Evolutionary conservation across 495 filamentous ascomycete species (phyloP).

Genomic region (Penicillium fimorum): DNA sequence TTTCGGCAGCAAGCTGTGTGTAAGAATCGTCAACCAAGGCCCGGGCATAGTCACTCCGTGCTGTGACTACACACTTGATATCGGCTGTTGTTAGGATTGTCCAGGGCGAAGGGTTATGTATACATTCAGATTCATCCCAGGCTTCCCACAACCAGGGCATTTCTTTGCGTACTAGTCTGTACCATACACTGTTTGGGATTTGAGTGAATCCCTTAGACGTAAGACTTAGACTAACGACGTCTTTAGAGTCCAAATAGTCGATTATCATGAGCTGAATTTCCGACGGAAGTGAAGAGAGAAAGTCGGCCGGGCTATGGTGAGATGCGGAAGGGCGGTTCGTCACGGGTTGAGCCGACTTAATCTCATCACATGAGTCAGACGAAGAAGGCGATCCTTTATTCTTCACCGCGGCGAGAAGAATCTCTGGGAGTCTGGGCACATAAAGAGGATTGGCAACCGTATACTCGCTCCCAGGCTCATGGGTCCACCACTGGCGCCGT

Average conservation of each 20-base stretch:
- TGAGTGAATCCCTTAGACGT: constrained; percentile 22
- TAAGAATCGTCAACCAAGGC: neutral
- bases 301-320: constrained; percentile 9
- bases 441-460: constrained; percentile 31
- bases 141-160: constrained; percentile 39
- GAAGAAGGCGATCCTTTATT: neutral
- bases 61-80: neutral
- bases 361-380: neutral
- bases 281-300: constrained; percentile 18
- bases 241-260: constrained; percentile 14
- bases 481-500: constrained; percentile 20
- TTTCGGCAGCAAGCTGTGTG: neutral
- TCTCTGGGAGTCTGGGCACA: constrained; percentile 14
- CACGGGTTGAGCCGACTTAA: neutral
- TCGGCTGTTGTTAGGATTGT: constrained; percentile 17
- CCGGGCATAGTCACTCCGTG: constrained; percentile 1
- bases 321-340: neutral
- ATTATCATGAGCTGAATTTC: constrained; percentile 26
- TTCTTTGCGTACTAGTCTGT: constrained; percentile 24
- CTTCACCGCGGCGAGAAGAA: constrained; percentile 13
- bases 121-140: constrained; percentile 14
- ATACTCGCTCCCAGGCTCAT: constrained; percentile 24
- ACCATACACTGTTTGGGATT: constrained; percentile 28
- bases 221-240: constrained; percentile 23
- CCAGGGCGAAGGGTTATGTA: constrained; percentile 12